Evolutionary conservation across 2,329 filamentous ascomycete genomes (phyloP).

Genomic region (Metarhizium brunneum): DNA sequence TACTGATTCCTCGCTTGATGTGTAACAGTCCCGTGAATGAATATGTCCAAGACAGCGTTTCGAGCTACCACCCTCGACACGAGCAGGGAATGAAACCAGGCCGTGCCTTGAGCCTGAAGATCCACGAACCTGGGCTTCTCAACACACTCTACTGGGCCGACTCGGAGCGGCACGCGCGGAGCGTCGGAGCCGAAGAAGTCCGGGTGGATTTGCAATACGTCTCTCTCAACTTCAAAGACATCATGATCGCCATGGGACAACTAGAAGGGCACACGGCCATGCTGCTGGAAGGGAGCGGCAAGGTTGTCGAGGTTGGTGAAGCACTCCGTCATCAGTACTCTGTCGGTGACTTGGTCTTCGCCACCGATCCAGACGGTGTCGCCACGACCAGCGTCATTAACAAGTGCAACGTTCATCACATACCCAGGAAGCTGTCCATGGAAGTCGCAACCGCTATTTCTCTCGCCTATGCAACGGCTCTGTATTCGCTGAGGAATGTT

Average conservation of each 20-base stretch:
- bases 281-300: conserved; percentile 15
- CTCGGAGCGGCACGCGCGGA: too few relatives aligned
- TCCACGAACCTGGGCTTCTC: too few relatives aligned
- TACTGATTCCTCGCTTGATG: too few relatives aligned
- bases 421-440: conserved; percentile 9
- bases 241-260: conserved; percentile 15
- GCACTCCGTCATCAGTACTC: conserved; percentile 46
- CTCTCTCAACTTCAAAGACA: conserved; percentile 26
- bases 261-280: conserved; percentile 9
- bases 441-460: conserved; percentile 21
- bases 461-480: conserved; percentile 10
- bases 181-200: too few relatives aligned
- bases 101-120: too few relatives aligned
- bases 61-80: too few relatives aligned
- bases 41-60: too few relatives aligned
- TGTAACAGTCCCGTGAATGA: too few relatives aligned
- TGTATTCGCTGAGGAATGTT: conserved; percentile 9
- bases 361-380: conserved; percentile 1
- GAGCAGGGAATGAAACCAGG: too few relatives aligned
- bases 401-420: conserved; percentile 21
- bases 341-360: conserved; percentile 66
- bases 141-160: too few relatives aligned
- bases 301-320: conserved; percentile 11
- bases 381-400: conserved; percentile 19
- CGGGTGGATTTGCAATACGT: too few relatives aligned